phyloP scores from a whole-genome alignment of 2,329 filamentous ascomycete genomes.

The Monosporascus sp. region DNA sequence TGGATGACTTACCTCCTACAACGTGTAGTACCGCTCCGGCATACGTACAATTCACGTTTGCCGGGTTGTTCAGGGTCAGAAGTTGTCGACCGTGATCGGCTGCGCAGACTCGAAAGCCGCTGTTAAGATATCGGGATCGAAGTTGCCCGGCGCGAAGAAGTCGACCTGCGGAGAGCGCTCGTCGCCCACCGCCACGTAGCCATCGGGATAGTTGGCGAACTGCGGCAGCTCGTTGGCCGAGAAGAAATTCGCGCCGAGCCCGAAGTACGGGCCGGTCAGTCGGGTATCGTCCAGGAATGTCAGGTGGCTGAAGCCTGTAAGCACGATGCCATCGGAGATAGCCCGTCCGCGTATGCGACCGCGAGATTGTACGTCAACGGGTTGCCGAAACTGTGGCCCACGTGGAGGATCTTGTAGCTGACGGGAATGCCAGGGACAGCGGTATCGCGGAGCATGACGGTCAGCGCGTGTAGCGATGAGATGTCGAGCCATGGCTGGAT shows the following conservation, averaged over 20 bases:
- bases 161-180: slow-evolving; percentile 43
- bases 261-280: slow-evolving; percentile 26
- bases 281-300: slow-evolving; percentile 30
- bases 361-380: no score
- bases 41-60: slow-evolving; percentile 29
- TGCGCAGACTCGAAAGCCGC: slow-evolving; percentile 41
- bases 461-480: no score
- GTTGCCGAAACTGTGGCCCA: no score
- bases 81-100: slow-evolving; percentile 51
- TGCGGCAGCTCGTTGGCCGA: slow-evolving; percentile 29
- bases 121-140: slow-evolving; percentile 46
- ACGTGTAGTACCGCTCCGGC: slow-evolving; percentile 51
- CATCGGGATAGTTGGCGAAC: slow-evolving; percentile 33
- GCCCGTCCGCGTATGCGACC: no score
- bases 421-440: no score
- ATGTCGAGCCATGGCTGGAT: no score
- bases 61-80: slow-evolving; percentile 44
- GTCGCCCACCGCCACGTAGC: slow-evolving; percentile 46
- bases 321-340: no score
- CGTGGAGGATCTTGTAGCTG: no score
- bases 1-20: slow-evolving; percentile 40
- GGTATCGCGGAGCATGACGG: no score
- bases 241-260: slow-evolving; percentile 41
- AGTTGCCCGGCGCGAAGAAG: slow-evolving; percentile 46
- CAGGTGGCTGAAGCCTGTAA: slow-evolving; percentile 39